phyloP scores from a whole-genome alignment of 495 filamentous ascomycete species.

The Aspergillus heteromorphus region DNA sequence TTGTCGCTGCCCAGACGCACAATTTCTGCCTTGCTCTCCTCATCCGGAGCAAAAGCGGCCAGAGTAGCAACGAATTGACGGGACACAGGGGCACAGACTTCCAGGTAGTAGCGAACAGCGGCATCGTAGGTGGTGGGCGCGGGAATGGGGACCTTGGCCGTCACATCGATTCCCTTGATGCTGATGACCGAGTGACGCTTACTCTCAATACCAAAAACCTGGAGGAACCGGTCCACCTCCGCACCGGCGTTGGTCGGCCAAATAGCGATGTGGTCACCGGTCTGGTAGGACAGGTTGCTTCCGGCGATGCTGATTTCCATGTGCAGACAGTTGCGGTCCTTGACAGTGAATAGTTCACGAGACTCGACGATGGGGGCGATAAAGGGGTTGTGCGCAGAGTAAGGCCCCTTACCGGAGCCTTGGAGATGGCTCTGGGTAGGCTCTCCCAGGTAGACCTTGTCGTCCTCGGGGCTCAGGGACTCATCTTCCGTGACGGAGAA shows the following conservation, averaged over 20 bases:
- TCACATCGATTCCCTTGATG: constrained; percentile 90
- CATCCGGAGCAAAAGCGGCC: constrained; percentile 84
- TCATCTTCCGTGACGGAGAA: constrained; percentile 79
- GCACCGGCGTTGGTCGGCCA: constrained; percentile 95
- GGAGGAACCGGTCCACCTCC: constrained; percentile 87
- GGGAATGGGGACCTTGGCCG: constrained; percentile 95
- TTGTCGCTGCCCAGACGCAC: constrained; percentile 85
- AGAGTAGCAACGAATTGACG: constrained; percentile 89
- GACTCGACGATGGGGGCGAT: constrained; percentile 93
- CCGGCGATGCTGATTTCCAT: constrained; percentile 90
- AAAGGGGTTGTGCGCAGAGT: constrained; percentile 94
- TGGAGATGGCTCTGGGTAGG: constrained; percentile 95
- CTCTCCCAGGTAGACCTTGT: constrained; percentile 90
- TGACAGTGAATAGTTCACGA: constrained; percentile 82
- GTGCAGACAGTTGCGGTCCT: constrained; percentile 92
- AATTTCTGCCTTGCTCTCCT: constrained; percentile 78
- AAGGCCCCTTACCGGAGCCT: constrained; percentile 78
- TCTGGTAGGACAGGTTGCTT: constrained; percentile 81
- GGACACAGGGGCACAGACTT: constrained; percentile 91
- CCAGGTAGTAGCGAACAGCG: constrained; percentile 91
- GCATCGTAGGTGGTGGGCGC: constrained; percentile 96
- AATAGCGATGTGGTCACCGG: constrained; percentile 93
- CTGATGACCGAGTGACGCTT: constrained; percentile 82
- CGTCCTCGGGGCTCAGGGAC: constrained; percentile 66
- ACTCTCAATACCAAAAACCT: constrained; percentile 64